phyloP scores from a whole-genome alignment of 2,329 filamentous ascomycete species.

The Acephala macrosclerotiorum region DNA sequence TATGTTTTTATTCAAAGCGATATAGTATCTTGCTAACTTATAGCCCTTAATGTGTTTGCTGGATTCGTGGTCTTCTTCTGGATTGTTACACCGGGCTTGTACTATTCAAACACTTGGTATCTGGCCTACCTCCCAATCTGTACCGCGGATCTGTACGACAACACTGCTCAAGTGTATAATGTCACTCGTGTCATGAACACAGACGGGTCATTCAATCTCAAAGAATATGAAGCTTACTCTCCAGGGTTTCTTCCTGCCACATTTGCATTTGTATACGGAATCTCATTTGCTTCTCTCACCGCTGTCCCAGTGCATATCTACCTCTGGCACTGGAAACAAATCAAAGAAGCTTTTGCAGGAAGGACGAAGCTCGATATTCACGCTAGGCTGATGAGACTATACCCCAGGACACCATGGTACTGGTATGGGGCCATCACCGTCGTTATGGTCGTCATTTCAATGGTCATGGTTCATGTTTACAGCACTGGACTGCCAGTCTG shows the following conservation, averaged over 20 bases:
- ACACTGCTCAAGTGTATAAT: conserved; percentile 65
- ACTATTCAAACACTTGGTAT: conserved; percentile 72
- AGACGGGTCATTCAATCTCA: conserved; percentile 67
- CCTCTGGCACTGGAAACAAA: conserved; percentile 68
- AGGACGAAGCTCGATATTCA: conserved; percentile 57
- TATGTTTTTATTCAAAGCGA: no score
- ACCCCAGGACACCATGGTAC: conserved; percentile 61
- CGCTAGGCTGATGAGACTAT: conserved; percentile 61
- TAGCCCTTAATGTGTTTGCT: conserved; percentile 73
- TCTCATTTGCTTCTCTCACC: conserved; percentile 76
- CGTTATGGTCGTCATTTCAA: conserved; percentile 42
- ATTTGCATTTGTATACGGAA: conserved; percentile 72
- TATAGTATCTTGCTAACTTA: neutral
- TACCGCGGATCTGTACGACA: conserved; percentile 68
- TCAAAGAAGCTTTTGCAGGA: conserved; percentile 54
- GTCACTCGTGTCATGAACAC: conserved; percentile 65
- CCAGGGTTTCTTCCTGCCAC: conserved; percentile 78
- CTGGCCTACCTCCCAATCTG: conserved; percentile 69
- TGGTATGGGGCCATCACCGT: conserved; percentile 55
- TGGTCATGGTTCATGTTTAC: conserved; percentile 44
- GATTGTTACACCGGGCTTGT: conserved; percentile 62
- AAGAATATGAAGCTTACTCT: conserved; percentile 72
- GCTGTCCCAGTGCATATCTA: conserved; percentile 72
- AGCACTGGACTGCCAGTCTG: conserved; percentile 42
- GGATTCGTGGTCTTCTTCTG: conserved; percentile 72